Evolutionary conservation across 257 asterid species (phyloP).

Genomic region (Oldenlandia corymbosa): DNA sequence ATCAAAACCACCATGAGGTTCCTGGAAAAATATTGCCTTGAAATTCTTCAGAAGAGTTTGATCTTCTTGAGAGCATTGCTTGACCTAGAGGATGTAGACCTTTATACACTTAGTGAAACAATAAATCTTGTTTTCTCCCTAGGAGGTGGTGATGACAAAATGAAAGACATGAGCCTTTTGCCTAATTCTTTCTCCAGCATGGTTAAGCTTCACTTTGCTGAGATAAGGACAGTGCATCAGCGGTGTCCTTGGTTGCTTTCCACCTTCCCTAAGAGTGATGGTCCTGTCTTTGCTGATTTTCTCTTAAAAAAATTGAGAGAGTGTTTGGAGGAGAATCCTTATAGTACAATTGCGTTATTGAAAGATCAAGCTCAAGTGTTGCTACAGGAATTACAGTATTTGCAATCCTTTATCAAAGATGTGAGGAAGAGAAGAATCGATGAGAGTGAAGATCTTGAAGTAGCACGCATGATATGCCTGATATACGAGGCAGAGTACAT

Average conservation of each 20-base stretch:
- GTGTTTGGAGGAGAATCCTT: background rate
- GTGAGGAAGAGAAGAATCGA: background rate
- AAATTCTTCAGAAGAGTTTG: too few species aligned
- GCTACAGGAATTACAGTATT: background rate
- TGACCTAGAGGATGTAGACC: too few species aligned
- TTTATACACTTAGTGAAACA: too few species aligned
- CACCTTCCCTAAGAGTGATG: slow-evolving; percentile 13
- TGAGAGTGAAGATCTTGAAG: background rate
- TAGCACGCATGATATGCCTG: background rate
- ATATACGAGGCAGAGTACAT: slow-evolving; percentile 9
- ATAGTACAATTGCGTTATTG: background rate
- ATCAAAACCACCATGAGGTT: too few species aligned
- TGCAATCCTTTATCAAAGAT: background rate
- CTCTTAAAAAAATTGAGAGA: slow-evolving; percentile 13
- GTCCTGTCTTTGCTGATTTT: background rate
- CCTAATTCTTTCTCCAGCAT: background rate
- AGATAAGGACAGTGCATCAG: background rate
- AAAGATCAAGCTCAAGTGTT: background rate
- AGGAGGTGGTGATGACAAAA: background rate
- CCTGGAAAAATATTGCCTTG: too few species aligned
- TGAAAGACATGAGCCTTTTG: background rate
- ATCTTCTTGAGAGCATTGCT: too few species aligned
- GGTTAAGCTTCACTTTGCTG: background rate
- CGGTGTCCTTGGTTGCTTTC: background rate
- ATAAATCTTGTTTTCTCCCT: slow-evolving; percentile 12